phyloP scores from a whole-genome alignment of 1,139 yeast species.

The Insectozyma bohioensis region DNA sequence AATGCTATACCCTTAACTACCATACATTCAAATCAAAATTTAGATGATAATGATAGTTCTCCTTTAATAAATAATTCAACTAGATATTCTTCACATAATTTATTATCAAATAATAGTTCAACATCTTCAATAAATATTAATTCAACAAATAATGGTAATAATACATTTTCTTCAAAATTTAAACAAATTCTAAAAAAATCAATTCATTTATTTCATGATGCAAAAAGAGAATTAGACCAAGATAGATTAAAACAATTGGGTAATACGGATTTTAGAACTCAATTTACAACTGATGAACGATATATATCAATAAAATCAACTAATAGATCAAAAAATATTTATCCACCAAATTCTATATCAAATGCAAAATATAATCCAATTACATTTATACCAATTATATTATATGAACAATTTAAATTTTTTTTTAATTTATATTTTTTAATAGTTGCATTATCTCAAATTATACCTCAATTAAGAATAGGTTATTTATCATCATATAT shows the following conservation, averaged over 20 bases:
- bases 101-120: constrained; percentile 18
- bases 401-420: constrained; percentile 95
- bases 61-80: constrained; percentile 26
- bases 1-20: constrained; percentile 30
- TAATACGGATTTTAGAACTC: constrained; percentile 13
- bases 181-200: constrained; percentile 17
- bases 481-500: constrained; percentile 92
- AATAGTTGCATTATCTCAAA: constrained; percentile 90
- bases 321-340: constrained; percentile 25
- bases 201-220: constrained; percentile 24
- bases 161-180: constrained; percentile 17
- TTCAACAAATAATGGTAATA: constrained; percentile 14
- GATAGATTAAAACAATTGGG: constrained; percentile 21
- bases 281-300: constrained; percentile 22
- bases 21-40: constrained; percentile 13
- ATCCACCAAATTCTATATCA: constrained; percentile 80
- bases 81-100: constrained; percentile 7
- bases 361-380: constrained; percentile 93
- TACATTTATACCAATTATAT: constrained; percentile 82
- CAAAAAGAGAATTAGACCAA: constrained; percentile 28
- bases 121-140: constrained; percentile 23
- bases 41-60: constrained; percentile 23
- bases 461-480: constrained; percentile 85
- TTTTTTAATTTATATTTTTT: constrained; percentile 92
- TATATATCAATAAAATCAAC: constrained; percentile 40